Base-by-base conservation (phyloP, 2,329 filamentous ascomycete genomes). In the Diaporthe vaccinii region DNA sequence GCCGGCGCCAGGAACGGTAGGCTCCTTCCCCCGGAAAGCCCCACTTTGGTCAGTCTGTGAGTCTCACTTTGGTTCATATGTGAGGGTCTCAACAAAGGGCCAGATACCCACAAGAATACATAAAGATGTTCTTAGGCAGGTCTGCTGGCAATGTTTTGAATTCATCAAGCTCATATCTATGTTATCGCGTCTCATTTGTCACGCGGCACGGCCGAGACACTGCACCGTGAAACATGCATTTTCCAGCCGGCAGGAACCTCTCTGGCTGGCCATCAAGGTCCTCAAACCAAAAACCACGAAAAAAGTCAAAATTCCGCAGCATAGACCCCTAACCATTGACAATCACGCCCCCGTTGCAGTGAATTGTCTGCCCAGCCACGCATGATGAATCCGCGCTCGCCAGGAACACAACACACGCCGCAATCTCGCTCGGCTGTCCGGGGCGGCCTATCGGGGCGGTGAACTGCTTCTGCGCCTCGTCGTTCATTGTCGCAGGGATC, bases 391-490 rank as follows among this genome's bases (percentile, higher is more conserved):
- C 94, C 75, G 88, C 86, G 70, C 91, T 93, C 0, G 94, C 94
- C 78, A 97, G 85, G 84, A 97, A 97, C 5, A 97, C 94, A 74
- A 95, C 93, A 80, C 93, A 95, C 0, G 93, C 93, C 0, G 94
- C 94, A 77, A 97, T 93, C 87, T 97, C 95, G 74, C 91, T 94
- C 2, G 94, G 95, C 84, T 97, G 94, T 3, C 91, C 92, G 0
- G 94, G 93, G 28, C 95, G 87, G 5, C 94, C 94, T 86, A 97
- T 95, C 0, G 94, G 94, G 31, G 89, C 89, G 2, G 88, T 90
- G 82, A 96, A 96, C 76, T 93, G 85, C 83, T 95, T 91, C 84
- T 95, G 91, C 0, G 93, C 93, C 77, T 92, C 86, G 3, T 91
- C 87, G 72, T 86, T 90, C 93, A 95, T 95, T 0, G 93, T 95